phyloP scores from a whole-genome alignment of 371 early-diverging fungal species.

The Mortierella sp. region DNA sequence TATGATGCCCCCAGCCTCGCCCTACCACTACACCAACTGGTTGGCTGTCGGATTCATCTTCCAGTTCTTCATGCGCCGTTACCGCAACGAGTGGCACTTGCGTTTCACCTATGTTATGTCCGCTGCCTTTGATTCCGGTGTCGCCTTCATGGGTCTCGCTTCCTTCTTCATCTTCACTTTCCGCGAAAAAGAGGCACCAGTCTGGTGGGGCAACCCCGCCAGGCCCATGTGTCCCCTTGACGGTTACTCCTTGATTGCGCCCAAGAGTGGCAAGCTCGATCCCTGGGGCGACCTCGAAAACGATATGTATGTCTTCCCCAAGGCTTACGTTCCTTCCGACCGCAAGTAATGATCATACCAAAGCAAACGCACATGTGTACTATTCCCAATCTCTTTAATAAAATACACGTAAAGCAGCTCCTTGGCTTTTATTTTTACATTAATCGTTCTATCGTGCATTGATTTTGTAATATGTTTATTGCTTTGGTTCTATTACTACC shows the following conservation, averaged over 20 bases:
- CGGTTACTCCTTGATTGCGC: neutral
- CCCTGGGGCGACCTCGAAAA: neutral
- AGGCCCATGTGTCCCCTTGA: neutral
- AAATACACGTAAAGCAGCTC: too few species aligned
- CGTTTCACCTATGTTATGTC: constrained; percentile 62
- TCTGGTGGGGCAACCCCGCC: constrained; percentile 49
- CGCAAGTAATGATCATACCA: neutral
- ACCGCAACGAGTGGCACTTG: constrained; percentile 75
- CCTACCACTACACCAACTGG: constrained; percentile 69
- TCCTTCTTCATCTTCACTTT: constrained; percentile 67
- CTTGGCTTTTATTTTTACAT: too few species aligned
- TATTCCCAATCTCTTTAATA: too few species aligned
- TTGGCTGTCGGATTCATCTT: constrained; percentile 72
- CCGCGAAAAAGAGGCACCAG: neutral
- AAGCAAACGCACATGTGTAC: too few species aligned
- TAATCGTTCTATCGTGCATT: too few species aligned
- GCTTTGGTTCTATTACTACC: too few species aligned
- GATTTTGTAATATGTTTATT: too few species aligned
- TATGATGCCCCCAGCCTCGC: constrained; percentile 55
- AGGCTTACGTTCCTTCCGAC: neutral
- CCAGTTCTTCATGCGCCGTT: constrained; percentile 72
- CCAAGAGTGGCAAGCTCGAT: neutral
- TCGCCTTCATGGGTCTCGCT: constrained; percentile 66
- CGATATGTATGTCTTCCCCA: neutral
- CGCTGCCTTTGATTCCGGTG: constrained; percentile 80